Conservation (phyloP, 139 green algal species). For the Coccomyxa sp. region DNA sequence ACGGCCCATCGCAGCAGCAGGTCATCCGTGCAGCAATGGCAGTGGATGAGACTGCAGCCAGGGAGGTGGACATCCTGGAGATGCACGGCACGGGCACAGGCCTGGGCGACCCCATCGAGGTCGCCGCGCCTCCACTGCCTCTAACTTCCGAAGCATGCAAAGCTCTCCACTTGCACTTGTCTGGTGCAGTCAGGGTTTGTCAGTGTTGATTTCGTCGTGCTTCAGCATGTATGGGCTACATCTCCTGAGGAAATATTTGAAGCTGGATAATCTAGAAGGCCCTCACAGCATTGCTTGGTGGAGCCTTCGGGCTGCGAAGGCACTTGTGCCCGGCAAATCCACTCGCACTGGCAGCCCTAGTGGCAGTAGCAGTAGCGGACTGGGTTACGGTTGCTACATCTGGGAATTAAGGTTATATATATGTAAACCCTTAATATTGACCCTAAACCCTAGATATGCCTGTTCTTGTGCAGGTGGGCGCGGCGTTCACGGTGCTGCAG, state of each 20-base stretch:
- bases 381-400: no score
- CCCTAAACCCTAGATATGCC: no score
- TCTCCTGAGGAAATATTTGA: no score
- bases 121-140: slow-evolving; percentile 23
- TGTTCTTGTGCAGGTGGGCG: slow-evolving; percentile 51
- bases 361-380: no score
- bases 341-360: not conserved
- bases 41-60: slow-evolving; percentile 16
- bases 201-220: no score
- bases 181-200: no score
- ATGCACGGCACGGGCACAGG: slow-evolving; percentile 78
- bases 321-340: not conserved
- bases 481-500: slow-evolving; percentile 32
- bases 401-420: no score
- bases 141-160: not conserved
- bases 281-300: no score
- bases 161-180: not conserved
- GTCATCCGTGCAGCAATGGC: slow-evolving; percentile 57
- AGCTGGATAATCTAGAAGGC: no score
- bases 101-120: slow-evolving; percentile 83
- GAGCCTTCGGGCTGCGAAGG: not conserved
- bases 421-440: no score
- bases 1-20: slow-evolving; percentile 79
- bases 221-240: no score
- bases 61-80: slow-evolving; percentile 47